A percentile compares a stretch with the other conserved stretches of the same genome.
Evolutionary conservation across 108 stramenopile species (phyloP).

Genomic region (Cyclostephanos invisitatus): DNA sequence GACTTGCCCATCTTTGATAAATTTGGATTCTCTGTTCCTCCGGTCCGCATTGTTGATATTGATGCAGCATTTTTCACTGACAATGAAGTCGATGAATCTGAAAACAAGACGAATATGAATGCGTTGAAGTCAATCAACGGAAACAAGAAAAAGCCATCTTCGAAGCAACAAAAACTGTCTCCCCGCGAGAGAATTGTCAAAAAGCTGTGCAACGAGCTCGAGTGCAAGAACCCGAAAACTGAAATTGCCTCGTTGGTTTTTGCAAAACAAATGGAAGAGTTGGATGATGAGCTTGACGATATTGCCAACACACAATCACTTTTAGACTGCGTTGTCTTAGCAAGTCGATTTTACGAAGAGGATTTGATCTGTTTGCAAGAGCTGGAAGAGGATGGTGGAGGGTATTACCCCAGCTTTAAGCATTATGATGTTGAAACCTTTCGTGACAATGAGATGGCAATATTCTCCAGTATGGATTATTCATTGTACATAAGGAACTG

Average conservation of each 20-base stretch:
- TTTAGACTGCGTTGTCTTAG: conserved; percentile 75
- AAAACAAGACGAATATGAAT: conserved; percentile 34
- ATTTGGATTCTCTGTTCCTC: conserved; percentile 49
- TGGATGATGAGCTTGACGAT: conserved; percentile 73
- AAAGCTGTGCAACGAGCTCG: conserved; percentile 61
- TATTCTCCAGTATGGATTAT: conserved; percentile 80
- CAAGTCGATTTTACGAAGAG: conserved; percentile 74
- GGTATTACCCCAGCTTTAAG: conserved; percentile 40
- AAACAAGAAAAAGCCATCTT: conserved; percentile 33
- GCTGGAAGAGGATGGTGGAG: conserved; percentile 55
- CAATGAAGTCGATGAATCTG: conserved; percentile 39
- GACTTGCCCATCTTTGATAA: conserved; percentile 68
- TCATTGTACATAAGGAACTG: conserved; percentile 59
- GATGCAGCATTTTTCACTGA: conserved; percentile 32
- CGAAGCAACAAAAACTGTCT: conserved; percentile 40
- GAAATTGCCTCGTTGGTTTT: conserved; percentile 61
- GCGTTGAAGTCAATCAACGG: conserved; percentile 14
- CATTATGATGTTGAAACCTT: conserved; percentile 64
- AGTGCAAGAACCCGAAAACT: conserved; percentile 71
- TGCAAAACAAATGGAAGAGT: conserved; percentile 61
- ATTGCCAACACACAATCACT: conserved; percentile 58
- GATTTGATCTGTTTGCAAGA: conserved; percentile 49
- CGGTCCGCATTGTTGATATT: conserved; percentile 42
- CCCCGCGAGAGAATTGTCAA: conserved; percentile 55
- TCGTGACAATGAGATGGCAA: conserved; percentile 67